Evolutionary conservation across 768 basidiomycete genomes (phyloP), one percentile per base, ranked within the genome.

Genomic region (Boletus insuetus): DNA sequence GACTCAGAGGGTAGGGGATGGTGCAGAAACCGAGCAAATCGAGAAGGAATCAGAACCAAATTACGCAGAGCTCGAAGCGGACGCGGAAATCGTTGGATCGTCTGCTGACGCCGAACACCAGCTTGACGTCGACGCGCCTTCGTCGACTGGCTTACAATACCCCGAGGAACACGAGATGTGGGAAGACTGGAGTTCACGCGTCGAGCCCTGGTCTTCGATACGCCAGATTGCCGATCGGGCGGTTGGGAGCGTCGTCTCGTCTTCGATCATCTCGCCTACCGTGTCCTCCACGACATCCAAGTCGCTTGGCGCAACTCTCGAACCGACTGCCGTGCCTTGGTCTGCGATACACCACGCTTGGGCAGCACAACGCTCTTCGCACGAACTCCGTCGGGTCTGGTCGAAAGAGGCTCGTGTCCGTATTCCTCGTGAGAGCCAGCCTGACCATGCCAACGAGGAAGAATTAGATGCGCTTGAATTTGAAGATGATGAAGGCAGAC

Each of bases 141-240:
- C 49, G 45, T 45, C 56, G 19, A 52, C 35, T 19, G 47, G 45
- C 12, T n/a, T 11, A 19, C 56, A 52, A 42, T 48, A 54, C 48
- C 60, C 65, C 12, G 66, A 68, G 45, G 62, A 57, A 32, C 59
- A 59, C 20, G 70, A 73, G 54, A 75, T 82, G 74, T 79, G 79
- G 79, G 70, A 77, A 34, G 82, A 84, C 45, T 93, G 91, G 91
- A 88, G 86, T 7, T 76, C 81, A 50, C 77, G 74, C 51, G 67
- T 93, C 40, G 87, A 89, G 65, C 64, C 77, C 10, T 93, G 91
- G 91, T 64, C 80, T 11, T 80, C 77, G 49, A 86, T 91, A 24
- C 81, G 82, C 44, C 82, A 82, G 55, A 83, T 91, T 61, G 87
- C 89, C 37, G 90, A 92, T 70, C 80, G 84, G 59, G 86, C 87